Evolutionary conservation across 106 monocot species (phyloP).

Genomic region (Platanthera zijinensis): DNA sequence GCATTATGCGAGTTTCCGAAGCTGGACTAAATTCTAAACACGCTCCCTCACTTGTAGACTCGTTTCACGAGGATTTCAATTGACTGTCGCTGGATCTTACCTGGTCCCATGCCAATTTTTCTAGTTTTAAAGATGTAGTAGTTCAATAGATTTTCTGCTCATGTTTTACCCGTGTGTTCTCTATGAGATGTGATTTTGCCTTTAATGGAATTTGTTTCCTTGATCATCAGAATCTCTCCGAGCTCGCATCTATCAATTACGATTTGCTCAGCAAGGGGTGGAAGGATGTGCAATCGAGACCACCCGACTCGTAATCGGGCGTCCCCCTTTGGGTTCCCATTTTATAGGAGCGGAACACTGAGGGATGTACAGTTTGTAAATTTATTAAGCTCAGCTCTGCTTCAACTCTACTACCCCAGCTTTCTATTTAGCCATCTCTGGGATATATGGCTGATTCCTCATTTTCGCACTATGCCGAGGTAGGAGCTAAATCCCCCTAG

Average conservation of each 20-base stretch:
- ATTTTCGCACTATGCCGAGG: background rate
- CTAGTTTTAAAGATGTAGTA: background rate
- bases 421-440: background rate
- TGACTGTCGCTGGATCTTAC: no score
- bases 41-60: no score
- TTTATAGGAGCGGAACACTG: slow-evolving; percentile 1
- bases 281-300: slow-evolving; percentile 60
- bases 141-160: background rate
- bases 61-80: no score
- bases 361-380: slow-evolving; percentile 36
- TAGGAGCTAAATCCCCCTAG: background rate
- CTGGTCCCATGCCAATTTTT: no score
- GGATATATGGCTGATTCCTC: background rate
- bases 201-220: background rate
- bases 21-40: no score
- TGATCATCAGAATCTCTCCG: slow-evolving; percentile 67
- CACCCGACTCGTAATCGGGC: slow-evolving; percentile 20
- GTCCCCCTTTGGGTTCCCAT: slow-evolving; percentile 1
- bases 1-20: no score
- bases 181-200: background rate
- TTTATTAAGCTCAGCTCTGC: slow-evolving; percentile 14
- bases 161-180: background rate
- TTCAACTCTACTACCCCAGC: background rate
- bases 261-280: slow-evolving; percentile 81
- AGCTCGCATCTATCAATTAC: slow-evolving; percentile 93